Percentiles rank a stretch among this genome's conserved stretches.
Evolutionary conservation across 768 basidiomycete species (phyloP).

Genomic region (Lentinula lateritia): DNA sequence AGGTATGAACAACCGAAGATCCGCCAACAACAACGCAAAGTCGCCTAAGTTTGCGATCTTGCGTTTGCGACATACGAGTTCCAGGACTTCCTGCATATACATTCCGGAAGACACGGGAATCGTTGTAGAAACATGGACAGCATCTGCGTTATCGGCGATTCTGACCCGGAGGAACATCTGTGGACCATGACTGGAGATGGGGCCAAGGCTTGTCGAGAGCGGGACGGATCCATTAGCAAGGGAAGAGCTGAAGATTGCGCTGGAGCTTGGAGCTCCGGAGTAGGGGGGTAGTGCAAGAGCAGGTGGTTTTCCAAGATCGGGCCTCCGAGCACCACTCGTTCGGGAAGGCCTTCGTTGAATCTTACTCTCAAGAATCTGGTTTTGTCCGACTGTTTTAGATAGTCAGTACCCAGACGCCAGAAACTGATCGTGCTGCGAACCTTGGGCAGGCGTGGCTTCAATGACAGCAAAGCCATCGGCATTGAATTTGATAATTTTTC

Average conservation of each 20-base stretch:
- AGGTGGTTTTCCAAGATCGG: slow-evolving; percentile 26
- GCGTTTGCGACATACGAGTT: slow-evolving; percentile 70
- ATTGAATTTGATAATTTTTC: slow-evolving; percentile 83
- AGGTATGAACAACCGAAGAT: slow-evolving; percentile 74
- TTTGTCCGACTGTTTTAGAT: slow-evolving; percentile 48
- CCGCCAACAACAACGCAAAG: slow-evolving; percentile 73
- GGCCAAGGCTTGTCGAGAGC: slow-evolving; percentile 65
- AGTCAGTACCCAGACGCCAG: background rate
- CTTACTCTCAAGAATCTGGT: slow-evolving; percentile 57
- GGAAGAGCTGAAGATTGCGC: slow-evolving; percentile 21
- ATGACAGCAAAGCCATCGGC: slow-evolving; percentile 87
- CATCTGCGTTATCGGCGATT: slow-evolving; percentile 76
- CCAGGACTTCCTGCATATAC: slow-evolving; percentile 96
- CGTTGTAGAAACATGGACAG: slow-evolving; percentile 82
- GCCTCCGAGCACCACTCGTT: slow-evolving; percentile 13
- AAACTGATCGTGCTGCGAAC: slow-evolving; percentile 31
- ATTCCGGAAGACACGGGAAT: slow-evolving; percentile 93
- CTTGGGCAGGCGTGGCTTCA: slow-evolving; percentile 66
- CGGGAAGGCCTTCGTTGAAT: slow-evolving; percentile 65
- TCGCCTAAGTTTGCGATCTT: slow-evolving; percentile 66
- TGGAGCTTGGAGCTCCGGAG: slow-evolving; percentile 23
- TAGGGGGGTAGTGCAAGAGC: slow-evolving; percentile 18
- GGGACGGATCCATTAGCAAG: slow-evolving; percentile 30
- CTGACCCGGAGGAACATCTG: slow-evolving; percentile 80
- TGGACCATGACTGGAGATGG: slow-evolving; percentile 67